Percentiles rank a stretch among this genome's conserved stretches.
These are phyloP conservation scores for Trichoderma sp. DNA, from an alignment of 2,329 filamentous ascomycete genomes.

Conservation along the genomic window DNA sequence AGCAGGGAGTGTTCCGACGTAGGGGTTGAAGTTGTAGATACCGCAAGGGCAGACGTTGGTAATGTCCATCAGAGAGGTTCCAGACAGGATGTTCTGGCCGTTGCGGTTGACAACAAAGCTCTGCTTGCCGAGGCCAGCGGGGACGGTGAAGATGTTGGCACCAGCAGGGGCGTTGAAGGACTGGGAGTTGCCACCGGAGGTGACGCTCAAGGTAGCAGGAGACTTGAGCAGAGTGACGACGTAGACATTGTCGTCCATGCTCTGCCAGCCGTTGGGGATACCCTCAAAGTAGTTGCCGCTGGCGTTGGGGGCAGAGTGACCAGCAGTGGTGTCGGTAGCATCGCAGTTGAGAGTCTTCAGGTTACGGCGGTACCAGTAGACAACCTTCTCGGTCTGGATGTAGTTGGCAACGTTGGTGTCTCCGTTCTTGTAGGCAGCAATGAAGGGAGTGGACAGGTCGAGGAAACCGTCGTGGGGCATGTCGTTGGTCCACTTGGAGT, in stretches of 20 bases:
- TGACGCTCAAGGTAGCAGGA: conserved; percentile 42
- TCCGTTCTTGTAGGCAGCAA: conserved; percentile 50
- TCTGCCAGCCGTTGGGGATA: conserved; percentile 48
- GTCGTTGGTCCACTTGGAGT: conserved; percentile 49
- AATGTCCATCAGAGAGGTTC: conserved; percentile 49
- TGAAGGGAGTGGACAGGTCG: conserved; percentile 52
- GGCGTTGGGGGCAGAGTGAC: conserved; percentile 38
- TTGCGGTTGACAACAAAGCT: conserved; percentile 44
- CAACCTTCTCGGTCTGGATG: conserved; percentile 46
- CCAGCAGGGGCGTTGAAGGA: conserved; percentile 32
- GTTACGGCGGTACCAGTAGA: conserved; percentile 56
- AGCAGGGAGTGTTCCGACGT: conserved; percentile 47
- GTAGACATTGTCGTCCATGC: conserved; percentile 49
- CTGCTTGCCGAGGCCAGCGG: conserved; percentile 42
- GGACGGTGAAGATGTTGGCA: conserved; percentile 38
- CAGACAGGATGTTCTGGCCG: conserved; percentile 41
- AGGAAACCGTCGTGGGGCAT: conserved; percentile 51
- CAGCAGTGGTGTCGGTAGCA: conserved; percentile 49
- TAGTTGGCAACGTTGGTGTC: conserved; percentile 38
- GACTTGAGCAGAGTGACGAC: conserved; percentile 49
- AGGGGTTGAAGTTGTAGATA: conserved; percentile 57
- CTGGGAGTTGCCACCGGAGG: conserved; percentile 42
- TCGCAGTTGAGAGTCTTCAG: conserved; percentile 46
- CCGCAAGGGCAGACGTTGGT: conserved; percentile 48
- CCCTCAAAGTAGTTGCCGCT: conserved; percentile 52